These are phyloP conservation scores for Trichoderma koningiopsis DNA, from an alignment of 2,329 filamentous ascomycete genomes.

Conservation along the genomic window DNA sequence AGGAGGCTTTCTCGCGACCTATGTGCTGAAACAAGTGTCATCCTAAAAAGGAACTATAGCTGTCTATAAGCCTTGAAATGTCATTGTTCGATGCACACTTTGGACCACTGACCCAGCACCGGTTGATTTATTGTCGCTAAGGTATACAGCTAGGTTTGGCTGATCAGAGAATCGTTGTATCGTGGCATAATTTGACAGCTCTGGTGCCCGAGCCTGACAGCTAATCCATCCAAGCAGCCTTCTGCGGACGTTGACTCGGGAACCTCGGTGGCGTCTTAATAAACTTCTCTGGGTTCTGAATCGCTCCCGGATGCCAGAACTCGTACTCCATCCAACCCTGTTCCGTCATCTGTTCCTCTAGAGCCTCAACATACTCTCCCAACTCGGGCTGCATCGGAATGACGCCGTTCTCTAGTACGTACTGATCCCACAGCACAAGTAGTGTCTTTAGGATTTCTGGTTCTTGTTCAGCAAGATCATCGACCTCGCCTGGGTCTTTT, in stretches of 20 bases:
- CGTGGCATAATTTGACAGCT: not conserved
- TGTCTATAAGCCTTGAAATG: not conserved
- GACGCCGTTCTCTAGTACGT: not conserved
- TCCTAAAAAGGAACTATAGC: not conserved
- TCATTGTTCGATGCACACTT: not conserved
- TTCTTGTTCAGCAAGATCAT: slow-evolving; percentile 1
- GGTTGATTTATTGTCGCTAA: too few species aligned
- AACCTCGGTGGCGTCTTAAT: slow-evolving; percentile 1
- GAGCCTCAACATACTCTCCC: not conserved
- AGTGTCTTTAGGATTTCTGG: slow-evolving; percentile 6
- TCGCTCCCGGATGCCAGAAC: slow-evolving; percentile 1
- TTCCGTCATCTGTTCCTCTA: not conserved
- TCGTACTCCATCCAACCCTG: slow-evolving; percentile 3
- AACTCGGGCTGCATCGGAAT: slow-evolving; percentile 3
- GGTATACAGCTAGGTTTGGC: too few species aligned
- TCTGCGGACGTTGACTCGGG: not conserved
- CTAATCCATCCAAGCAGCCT: slow-evolving; percentile 5
- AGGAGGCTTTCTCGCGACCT: too few species aligned
- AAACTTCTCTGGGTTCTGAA: slow-evolving; percentile 1
- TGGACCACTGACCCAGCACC: too few species aligned
- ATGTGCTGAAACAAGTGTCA: not conserved
- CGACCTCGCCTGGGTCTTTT: not conserved
- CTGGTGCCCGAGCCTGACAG: not conserved
- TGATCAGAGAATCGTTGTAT: too few species aligned
- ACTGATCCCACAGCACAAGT: not conserved